Base-by-base conservation (phyloP, 73 alveolate species). In the Urostyla sp. region DNA sequence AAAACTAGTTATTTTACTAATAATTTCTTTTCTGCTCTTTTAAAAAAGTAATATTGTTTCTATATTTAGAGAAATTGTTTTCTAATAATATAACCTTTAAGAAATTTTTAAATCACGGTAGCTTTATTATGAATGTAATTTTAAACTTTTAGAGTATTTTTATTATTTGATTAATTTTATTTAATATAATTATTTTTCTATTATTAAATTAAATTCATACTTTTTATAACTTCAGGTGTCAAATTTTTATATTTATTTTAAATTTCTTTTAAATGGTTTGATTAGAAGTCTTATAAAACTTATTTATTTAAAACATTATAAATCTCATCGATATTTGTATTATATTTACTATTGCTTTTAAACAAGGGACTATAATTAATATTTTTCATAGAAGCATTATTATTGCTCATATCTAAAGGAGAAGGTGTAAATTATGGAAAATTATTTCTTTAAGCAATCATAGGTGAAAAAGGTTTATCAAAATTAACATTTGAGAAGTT, bases 71-170 rank as follows among this genome's bases (percentile, higher is more conserved):
- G 0, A 23, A 69, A 69, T 48, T 69, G 16, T 49, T 69, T 69
- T 27, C 83, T 45, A 8, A 69, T 69, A 4, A 69, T 44, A 44
- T 13, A 46, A 15, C 83, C 83, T 34, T 59, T 69, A n/a, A 69
- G 60, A 69, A 46, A 38, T 35, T 69, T 69, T 69, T 69, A 34
- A 45, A 69, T 69, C 23, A 46, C 20, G 16, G 3, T 20, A 37
- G 83, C 83, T 24, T 67, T 69, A n/a, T 7, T 13, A 13, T 50
- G 16, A 10, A 50, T 50, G 11, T 7, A 13, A 10, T 13, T 20
- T 13, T 7, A 10, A 8, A 13, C 11, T 7, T 50, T 10, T 7
- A 13, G 28, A 50, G 20, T 7, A 18, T 10, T 43, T 27, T 2
- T 48, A 4, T 24, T 66, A 40, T 8, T 37, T 7, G 6, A 18